These are phyloP conservation scores for Saturnispora hagleri DNA, from an alignment of 805 yeast species.

Conservation along the genomic window DNA sequence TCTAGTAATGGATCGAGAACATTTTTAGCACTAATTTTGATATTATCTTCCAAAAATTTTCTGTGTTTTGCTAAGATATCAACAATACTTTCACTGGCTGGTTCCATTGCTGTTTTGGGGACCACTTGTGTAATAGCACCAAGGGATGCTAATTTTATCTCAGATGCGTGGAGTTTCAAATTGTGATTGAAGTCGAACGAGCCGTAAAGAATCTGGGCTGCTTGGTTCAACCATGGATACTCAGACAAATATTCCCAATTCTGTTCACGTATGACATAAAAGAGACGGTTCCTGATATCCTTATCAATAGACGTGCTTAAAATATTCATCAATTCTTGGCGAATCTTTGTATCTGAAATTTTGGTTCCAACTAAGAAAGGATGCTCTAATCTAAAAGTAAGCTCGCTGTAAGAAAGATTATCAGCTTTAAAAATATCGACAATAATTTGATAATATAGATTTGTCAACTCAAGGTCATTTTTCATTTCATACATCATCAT, in stretches of 20 bases:
- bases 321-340: slow-evolving; percentile 72
- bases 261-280: slow-evolving; percentile 87
- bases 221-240: slow-evolving; percentile 91
- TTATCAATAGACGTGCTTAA: slow-evolving; percentile 69
- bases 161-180: slow-evolving; percentile 37
- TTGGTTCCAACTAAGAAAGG: slow-evolving; percentile 93
- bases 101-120: slow-evolving; percentile 13
- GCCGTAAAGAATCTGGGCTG: slow-evolving; percentile 76
- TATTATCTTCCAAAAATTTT: slow-evolving; percentile 16
- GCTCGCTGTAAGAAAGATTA: slow-evolving; percentile 69
- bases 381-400: slow-evolving; percentile 92
- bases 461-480: slow-evolving; percentile 71
- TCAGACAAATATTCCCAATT: slow-evolving; percentile 96
- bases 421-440: slow-evolving; percentile 81
- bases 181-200: slow-evolving; percentile 48
- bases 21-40: slow-evolving; percentile 43
- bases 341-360: slow-evolving; percentile 60
- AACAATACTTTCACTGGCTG: slow-evolving; percentile 11
- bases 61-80: slow-evolving; percentile 18
- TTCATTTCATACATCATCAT: slow-evolving; percentile 89
- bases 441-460: slow-evolving; percentile 76
- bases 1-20: slow-evolving; percentile 67
- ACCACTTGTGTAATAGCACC: slow-evolving; percentile 32
- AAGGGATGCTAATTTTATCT: slow-evolving; percentile 46
- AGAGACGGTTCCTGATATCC: slow-evolving; percentile 68